Evolutionary conservation across 163 green algal genomes (phyloP).

Genomic region (Scenedesmus sp.): DNA sequence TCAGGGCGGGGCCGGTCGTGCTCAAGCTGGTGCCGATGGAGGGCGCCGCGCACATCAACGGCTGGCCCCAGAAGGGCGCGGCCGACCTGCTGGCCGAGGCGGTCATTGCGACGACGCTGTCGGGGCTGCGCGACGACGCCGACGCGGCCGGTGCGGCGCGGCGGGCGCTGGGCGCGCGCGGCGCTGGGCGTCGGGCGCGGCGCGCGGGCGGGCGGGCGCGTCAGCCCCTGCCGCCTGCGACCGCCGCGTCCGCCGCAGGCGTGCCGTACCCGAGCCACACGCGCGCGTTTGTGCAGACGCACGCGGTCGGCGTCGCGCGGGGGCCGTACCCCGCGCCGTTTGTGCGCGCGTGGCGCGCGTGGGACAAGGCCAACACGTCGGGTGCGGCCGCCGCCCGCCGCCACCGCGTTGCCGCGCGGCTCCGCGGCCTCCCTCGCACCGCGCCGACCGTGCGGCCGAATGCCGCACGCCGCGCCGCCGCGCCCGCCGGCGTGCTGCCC

Average conservation of each 20-base stretch:
- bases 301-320: slow-evolving; percentile 79
- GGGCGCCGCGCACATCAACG: slow-evolving; percentile 80
- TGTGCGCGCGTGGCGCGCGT: slow-evolving; percentile 81
- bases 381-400: no score
- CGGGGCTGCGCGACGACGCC: slow-evolving; percentile 49
- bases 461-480: background rate
- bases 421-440: no score
- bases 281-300: slow-evolving; percentile 75
- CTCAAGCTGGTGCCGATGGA: slow-evolving; percentile 96
- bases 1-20: slow-evolving; percentile 59
- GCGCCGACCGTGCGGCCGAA: no score
- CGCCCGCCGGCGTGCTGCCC: no score
- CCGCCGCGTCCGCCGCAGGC: background rate
- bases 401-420: no score
- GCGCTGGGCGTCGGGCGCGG: no score
- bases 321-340: slow-evolving; percentile 80
- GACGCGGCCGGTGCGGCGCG: slow-evolving; percentile 5
- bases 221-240: background rate
- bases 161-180: no score
- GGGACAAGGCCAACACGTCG: slow-evolving; percentile 70
- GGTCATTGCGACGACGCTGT: slow-evolving; percentile 76
- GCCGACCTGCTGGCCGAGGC: slow-evolving; percentile 88
- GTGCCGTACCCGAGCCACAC: slow-evolving; percentile 46
- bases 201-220: no score
- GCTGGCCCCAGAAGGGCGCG: slow-evolving; percentile 81